Evolutionary conservation across 2,329 filamentous ascomycete species (phyloP).

Genomic region (Rhinocladiella similis): DNA sequence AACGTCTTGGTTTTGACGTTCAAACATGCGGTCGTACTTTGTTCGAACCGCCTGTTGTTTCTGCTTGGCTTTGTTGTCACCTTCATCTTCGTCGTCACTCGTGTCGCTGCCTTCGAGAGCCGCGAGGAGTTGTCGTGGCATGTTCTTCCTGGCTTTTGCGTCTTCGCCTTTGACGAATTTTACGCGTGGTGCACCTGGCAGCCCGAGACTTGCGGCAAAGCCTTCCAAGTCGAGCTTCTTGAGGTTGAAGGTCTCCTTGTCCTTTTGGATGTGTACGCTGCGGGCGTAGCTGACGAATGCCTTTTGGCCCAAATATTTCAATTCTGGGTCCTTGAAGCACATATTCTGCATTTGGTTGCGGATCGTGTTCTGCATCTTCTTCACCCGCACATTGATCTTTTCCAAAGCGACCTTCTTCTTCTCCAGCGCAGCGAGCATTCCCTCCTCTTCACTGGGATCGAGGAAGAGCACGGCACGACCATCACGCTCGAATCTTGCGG

Average conservation of each 20-base stretch:
- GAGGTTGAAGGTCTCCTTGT: conserved; percentile 88
- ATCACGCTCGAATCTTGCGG: conserved; percentile 86
- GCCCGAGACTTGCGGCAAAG: conserved; percentile 79
- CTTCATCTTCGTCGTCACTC: conserved; percentile 46
- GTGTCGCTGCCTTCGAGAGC: conserved; percentile 62
- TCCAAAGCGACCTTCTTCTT: conserved; percentile 88
- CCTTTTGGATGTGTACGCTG: conserved; percentile 82
- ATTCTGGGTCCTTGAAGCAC: conserved; percentile 90
- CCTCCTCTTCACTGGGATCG: conserved; percentile 86
- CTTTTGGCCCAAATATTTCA: conserved; percentile 95
- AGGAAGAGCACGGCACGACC: conserved; percentile 88
- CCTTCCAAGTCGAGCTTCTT: conserved; percentile 81
- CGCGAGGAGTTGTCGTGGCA: conserved; percentile 64
- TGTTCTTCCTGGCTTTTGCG: conserved; percentile 83
- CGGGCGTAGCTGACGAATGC: conserved; percentile 89
- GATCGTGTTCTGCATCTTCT: conserved; percentile 80
- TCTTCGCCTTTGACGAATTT: conserved; percentile 91
- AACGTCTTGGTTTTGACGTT: conserved; percentile 92
- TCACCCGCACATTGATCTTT: conserved; percentile 80
- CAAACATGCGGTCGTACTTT: conserved; percentile 98
- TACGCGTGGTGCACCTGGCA: conserved; percentile 89
- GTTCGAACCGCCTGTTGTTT: conserved; percentile 77
- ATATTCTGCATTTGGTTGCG: conserved; percentile 84
- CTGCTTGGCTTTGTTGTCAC: conserved; percentile 48
- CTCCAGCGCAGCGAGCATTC: conserved; percentile 83